Conservation (phyloP, 306 rosid genomes). For the Vigna nakashimae region DNA sequence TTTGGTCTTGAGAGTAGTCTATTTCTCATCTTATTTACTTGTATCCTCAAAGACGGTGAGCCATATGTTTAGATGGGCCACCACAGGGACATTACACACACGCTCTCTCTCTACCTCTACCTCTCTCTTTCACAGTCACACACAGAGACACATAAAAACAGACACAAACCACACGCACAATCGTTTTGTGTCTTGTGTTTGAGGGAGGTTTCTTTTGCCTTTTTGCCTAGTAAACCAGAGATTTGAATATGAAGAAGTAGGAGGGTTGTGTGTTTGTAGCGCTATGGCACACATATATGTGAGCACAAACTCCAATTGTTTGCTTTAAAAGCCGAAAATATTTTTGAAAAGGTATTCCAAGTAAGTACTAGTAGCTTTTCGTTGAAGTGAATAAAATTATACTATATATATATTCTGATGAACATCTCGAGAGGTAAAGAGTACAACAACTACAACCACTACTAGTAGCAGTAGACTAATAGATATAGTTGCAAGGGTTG, state of each 20-base stretch:
- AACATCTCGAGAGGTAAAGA: constrained; percentile 38
- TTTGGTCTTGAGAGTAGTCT: constrained; percentile 41
- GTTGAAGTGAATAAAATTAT: constrained; percentile 41
- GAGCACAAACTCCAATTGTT: constrained; percentile 69
- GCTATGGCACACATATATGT: constrained; percentile 12
- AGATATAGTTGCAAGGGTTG: constrained; percentile 30
- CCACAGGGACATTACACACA: constrained; percentile 55
- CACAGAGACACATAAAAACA: constrained; percentile 45
- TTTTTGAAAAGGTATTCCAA: constrained; percentile 28
- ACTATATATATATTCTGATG: constrained; percentile 18
- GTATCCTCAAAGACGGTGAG: constrained; percentile 66
- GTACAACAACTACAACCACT: not conserved
- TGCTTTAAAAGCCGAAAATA: constrained; percentile 45
- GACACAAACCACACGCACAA: constrained; percentile 54
- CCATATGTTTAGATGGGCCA: constrained; percentile 79
- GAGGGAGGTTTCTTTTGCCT: constrained; percentile 44
- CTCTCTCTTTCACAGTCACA: constrained; percentile 43
- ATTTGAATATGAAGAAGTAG: constrained; percentile 48
- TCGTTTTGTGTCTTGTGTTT: constrained; percentile 62
- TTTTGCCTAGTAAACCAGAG: constrained; percentile 54
- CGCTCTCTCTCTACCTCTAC: constrained; percentile 10
- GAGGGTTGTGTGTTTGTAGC: constrained; percentile 34
- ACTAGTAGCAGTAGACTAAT: constrained; percentile 38
- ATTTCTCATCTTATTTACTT: constrained; percentile 58
- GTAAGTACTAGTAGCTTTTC: constrained; percentile 36